Conservation (phyloP, 257 asterid species). For the Nicotiana tabacum region DNA sequence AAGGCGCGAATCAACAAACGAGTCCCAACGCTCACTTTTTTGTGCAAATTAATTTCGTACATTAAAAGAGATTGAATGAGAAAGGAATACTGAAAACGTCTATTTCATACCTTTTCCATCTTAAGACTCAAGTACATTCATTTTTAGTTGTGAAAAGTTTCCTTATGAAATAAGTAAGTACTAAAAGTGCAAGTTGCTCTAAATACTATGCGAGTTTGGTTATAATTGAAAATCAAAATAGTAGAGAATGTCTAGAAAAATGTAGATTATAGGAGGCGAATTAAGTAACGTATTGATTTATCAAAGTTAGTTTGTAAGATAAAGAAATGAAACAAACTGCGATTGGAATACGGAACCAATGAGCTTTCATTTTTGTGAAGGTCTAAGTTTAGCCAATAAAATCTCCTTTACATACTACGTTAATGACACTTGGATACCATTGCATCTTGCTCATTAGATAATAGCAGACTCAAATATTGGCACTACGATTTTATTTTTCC, state of each 20-base stretch:
- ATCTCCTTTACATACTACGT: background rate
- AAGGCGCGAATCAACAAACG: background rate
- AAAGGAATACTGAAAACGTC: background rate
- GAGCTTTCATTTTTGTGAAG: background rate
- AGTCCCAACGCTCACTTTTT: background rate
- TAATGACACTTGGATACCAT: constrained; percentile 5
- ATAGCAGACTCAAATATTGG: background rate
- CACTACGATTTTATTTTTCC: background rate
- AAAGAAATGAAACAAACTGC: background rate
- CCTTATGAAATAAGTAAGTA: background rate
- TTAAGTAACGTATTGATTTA: background rate
- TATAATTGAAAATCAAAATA: background rate
- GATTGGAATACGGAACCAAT: background rate
- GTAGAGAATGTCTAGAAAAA: too few species aligned
- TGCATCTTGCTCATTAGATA: background rate
- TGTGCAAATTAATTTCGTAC: background rate
- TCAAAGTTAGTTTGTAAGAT: background rate
- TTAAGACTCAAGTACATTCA: too few species aligned
- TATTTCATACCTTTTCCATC: background rate
- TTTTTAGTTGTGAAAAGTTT: background rate
- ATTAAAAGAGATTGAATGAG: background rate
- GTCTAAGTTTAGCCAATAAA: background rate
- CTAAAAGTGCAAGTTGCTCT: background rate
- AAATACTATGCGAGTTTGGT: background rate
- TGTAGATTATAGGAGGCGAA: background rate